phyloP scores from a whole-genome alignment of 805 yeast species.

The Starmerella geochares region DNA sequence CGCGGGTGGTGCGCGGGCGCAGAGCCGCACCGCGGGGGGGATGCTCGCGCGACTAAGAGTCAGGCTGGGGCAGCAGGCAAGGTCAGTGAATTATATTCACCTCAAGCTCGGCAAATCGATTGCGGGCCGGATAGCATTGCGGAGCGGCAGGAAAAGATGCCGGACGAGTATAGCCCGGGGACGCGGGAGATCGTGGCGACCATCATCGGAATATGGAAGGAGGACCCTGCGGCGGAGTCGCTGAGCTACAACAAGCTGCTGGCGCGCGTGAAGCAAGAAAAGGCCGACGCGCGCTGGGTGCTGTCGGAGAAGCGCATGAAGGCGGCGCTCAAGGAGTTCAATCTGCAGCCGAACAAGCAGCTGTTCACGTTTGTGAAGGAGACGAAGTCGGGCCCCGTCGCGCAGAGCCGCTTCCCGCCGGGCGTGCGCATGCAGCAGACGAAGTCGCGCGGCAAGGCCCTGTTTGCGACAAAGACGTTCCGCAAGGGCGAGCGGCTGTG shows the following conservation, averaged over 20 bases:
- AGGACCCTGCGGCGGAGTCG: slow-evolving; percentile 52
- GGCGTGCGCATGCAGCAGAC: slow-evolving; percentile 42
- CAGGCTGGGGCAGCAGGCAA: neutral
- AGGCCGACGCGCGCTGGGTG: slow-evolving; percentile 47
- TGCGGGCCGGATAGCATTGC: no score
- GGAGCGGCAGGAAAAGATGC: no score
- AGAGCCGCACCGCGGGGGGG: no score
- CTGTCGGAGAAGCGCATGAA: slow-evolving; percentile 50
- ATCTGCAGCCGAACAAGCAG: slow-evolving; percentile 39
- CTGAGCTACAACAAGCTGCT: slow-evolving; percentile 48
- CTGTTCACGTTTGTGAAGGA: slow-evolving; percentile 44
- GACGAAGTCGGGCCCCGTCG: slow-evolving; percentile 43
- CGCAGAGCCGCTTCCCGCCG: slow-evolving; percentile 33
- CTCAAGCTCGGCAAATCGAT: no score
- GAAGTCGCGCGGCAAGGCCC: slow-evolving; percentile 48
- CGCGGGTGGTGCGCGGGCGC: no score
- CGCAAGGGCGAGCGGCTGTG: slow-evolving; percentile 47
- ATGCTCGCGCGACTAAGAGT: neutral
- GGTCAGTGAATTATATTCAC: no score
- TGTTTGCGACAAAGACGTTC: slow-evolving; percentile 43
- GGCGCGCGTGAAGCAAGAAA: slow-evolving; percentile 39
- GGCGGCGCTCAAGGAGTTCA: slow-evolving; percentile 45
- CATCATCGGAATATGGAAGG: slow-evolving; percentile 57
- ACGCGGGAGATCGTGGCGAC: slow-evolving; percentile 50
- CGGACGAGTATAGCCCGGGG: slow-evolving; percentile 37